Evolutionary conservation across 1,139 yeast species (phyloP), one percentile per base, ranked within the genome.

Genomic region (Sugiyamaella castrensis): DNA sequence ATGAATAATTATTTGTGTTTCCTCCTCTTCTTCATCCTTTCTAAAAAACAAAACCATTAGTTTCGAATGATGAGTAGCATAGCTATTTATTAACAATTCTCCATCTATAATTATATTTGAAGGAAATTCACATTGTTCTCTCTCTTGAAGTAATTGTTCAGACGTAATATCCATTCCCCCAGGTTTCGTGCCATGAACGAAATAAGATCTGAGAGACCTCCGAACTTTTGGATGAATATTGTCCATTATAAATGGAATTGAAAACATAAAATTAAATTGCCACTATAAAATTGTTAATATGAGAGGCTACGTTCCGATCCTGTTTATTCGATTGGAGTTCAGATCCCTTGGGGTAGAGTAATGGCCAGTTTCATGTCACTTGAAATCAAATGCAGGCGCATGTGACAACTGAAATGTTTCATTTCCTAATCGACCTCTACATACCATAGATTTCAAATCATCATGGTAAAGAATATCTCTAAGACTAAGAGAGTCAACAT

Each of bases 11-110:
- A 68, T 54, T 43, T 65, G 69, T 13, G 57, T 50, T 8, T 52
- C 41, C 1, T 53, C 54, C 2, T 39, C 24, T 4, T 40, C 43
- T 9, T 46, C 44, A 2, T 24, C 16, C 4, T 52, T 51, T 2
- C 48, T 53, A 45, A 60, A 63, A 42, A 56, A 53, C 28, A 67
- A 53, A 6, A 67, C 60, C 71, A 68, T 68, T 52, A 68, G 39
- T 44, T 68, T 68, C 15, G 70, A 56, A 43, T 68, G 71, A 43
- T 68, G 71, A 1, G 66, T 61, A 1, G 64, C 68, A 50, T 51
- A 66, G 31, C 43, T 56, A 38, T 51, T 50, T 36, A 47, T 46
- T 30, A 64, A 43, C 16, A 48, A 40, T 19, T 61, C 61, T 2
- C 57, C 54, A 12, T 56, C 57, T 4, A 62, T 52, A 2, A 52